phyloP scores from a whole-genome alignment of 768 basidiomycete genomes.

The Termitomyces sp. region DNA sequence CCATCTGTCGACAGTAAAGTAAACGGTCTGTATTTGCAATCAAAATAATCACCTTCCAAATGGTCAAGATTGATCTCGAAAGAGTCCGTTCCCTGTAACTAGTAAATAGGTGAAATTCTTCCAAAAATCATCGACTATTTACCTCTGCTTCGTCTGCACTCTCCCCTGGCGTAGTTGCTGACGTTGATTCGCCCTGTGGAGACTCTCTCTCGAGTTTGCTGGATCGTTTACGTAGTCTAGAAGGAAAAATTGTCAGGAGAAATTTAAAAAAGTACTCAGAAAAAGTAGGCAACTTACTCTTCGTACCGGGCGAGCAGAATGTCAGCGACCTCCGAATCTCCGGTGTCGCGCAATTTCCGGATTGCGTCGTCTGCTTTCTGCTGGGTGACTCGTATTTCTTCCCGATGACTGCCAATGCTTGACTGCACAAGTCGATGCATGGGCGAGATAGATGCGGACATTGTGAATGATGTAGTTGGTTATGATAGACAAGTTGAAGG shows the following conservation, averaged over 20 bases:
- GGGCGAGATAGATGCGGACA: background rate
- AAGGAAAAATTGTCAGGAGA: background rate
- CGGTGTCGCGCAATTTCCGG: background rate
- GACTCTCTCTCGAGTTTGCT: background rate
- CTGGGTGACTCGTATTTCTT: background rate
- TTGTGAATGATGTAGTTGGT: background rate
- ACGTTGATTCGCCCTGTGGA: background rate
- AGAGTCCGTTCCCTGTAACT: background rate
- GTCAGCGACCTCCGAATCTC: background rate
- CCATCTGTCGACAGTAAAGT: background rate
- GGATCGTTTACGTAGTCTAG: background rate
- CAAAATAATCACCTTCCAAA: background rate
- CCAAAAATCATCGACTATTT: background rate
- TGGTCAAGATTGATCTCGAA: slow-evolving; percentile 2
- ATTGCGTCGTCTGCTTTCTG: background rate
- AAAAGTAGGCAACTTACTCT: background rate
- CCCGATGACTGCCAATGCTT: background rate
- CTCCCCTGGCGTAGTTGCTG: background rate
- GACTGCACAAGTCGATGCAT: background rate
- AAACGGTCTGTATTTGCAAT: too few relatives aligned
- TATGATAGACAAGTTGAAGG: background rate
- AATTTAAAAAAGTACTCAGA: background rate
- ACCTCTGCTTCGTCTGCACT: background rate
- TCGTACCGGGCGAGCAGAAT: background rate
- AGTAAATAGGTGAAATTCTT: background rate